Evolutionary conservation across 257 asterid species (phyloP).

Genomic region (Craterostigma plantagineum): DNA sequence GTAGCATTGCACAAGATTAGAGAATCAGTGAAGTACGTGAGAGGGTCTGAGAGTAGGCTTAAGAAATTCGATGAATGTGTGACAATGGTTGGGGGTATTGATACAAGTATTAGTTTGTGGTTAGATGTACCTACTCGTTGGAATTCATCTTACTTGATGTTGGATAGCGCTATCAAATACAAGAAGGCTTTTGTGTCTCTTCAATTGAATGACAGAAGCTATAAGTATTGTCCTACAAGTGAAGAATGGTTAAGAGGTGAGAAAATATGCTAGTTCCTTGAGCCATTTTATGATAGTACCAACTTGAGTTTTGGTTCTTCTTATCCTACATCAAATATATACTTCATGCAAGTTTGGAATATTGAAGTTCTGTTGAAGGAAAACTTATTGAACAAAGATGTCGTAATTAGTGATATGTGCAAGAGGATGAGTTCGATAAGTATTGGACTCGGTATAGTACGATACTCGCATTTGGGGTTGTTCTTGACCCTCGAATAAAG

Average conservation of each 20-base stretch:
- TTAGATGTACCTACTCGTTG: neutral
- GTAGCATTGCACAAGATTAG: too few species aligned
- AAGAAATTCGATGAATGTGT: slow-evolving; percentile 1
- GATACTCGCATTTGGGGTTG: neutral
- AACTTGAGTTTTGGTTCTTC: slow-evolving; percentile 1
- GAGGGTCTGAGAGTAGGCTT: too few species aligned
- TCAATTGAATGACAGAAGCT: too few species aligned
- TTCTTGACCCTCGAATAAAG: slow-evolving; percentile 1
- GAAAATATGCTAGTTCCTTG: slow-evolving; percentile 1
- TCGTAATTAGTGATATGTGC: too few species aligned
- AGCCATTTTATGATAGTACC: slow-evolving; percentile 2
- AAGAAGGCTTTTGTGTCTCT: too few species aligned
- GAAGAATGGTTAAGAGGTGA: slow-evolving; percentile 2
- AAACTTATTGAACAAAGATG: too few species aligned
- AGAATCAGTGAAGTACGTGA: too few species aligned
- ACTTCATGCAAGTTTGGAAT: too few species aligned
- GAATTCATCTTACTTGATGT: neutral
- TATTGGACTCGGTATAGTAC: neutral
- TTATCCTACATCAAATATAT: neutral
- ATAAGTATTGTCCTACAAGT: neutral
- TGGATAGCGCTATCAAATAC: neutral
- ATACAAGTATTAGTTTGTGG: neutral
- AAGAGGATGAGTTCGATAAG: too few species aligned
- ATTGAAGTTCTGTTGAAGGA: too few species aligned
- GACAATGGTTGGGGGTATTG: neutral